These are phyloP conservation scores for Amphirosellinia nigrospora DNA, from an alignment of 495 filamentous ascomycete species.

Conservation along the genomic window DNA sequence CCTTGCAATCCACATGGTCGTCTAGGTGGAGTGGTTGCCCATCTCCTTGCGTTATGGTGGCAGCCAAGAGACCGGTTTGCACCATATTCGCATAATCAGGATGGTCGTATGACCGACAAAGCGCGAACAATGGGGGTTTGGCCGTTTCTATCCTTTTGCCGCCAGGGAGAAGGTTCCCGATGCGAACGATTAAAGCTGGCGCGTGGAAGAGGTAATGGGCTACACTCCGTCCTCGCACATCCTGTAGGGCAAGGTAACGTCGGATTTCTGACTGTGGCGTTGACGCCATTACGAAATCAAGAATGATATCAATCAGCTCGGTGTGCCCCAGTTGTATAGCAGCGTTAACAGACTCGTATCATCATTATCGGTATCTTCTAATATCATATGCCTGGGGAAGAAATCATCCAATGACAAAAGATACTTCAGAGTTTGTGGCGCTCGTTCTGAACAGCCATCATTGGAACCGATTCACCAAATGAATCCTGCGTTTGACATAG, in stretches of 20 bases:
- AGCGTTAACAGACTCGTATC: conserved; percentile 90
- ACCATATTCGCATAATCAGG: conserved; percentile 86
- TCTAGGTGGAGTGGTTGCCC: conserved; percentile 83
- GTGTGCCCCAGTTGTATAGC: conserved; percentile 88
- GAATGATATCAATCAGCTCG: conserved; percentile 74
- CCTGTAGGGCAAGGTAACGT: conserved; percentile 74
- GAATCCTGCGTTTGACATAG: conserved; percentile 81
- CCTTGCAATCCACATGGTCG: conserved; percentile 89
- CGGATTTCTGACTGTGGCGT: conserved; percentile 52
- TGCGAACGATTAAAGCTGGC: conserved; percentile 73
- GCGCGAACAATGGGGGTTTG: conserved; percentile 95
- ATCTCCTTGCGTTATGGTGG: conserved; percentile 76
- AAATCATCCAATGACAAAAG: conserved; percentile 76
- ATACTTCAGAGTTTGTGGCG: conserved; percentile 74
- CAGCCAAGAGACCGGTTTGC: conserved; percentile 73
- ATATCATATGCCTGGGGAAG: conserved; percentile 68
- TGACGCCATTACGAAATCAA: conserved; percentile 62
- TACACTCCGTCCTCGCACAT: conserved; percentile 83
- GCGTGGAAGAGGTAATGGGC: conserved; percentile 97
- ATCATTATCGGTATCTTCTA: conserved; percentile 86
- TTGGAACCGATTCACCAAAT: conserved; percentile 83
- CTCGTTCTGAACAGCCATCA: conserved; percentile 92
- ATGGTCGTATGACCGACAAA: conserved; percentile 96
- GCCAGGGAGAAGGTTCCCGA: conserved; percentile 87
- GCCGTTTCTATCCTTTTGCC: conserved; percentile 89